Evolutionary conservation across 2,329 filamentous ascomycete genomes (phyloP).

Genomic region (Aspergillus flavus): DNA sequence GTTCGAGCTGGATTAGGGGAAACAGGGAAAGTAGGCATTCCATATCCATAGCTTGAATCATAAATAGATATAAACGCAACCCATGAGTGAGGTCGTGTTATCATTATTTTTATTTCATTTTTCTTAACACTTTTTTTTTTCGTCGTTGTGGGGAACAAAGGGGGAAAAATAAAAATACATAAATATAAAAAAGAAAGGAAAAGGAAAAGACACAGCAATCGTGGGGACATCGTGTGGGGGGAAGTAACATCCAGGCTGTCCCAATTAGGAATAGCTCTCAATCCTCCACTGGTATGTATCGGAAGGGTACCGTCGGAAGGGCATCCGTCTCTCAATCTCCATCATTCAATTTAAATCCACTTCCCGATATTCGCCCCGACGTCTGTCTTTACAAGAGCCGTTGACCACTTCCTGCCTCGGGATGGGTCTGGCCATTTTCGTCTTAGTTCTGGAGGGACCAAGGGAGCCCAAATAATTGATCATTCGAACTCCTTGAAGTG

Average conservation of each 20-base stretch:
- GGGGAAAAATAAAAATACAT: no score
- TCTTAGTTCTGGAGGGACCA: constrained; percentile 12
- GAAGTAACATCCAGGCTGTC: neutral
- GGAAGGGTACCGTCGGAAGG: neutral
- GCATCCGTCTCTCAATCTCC: neutral
- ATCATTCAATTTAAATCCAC: constrained; percentile 7
- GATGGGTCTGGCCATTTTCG: constrained; percentile 21
- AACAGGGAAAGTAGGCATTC: no score
- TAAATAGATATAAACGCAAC: no score
- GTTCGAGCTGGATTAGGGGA: no score
- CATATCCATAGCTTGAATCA: no score
- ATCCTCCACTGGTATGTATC: neutral
- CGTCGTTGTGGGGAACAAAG: no score
- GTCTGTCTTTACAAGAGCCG: constrained; percentile 11
- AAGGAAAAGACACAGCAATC: neutral
- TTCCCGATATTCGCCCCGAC: constrained; percentile 26
- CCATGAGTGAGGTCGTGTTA: no score
- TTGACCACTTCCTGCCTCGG: constrained; percentile 14
- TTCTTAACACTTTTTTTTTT: no score
- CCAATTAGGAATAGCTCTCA: neutral
- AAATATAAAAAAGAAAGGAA: no score
- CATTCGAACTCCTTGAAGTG: constrained; percentile 9
- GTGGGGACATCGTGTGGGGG: neutral
- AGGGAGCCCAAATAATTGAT: neutral
- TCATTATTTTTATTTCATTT: no score